phyloP scores from a whole-genome alignment of 108 stramenopile species.

The Pseudonitzschia delicatissima region DNA sequence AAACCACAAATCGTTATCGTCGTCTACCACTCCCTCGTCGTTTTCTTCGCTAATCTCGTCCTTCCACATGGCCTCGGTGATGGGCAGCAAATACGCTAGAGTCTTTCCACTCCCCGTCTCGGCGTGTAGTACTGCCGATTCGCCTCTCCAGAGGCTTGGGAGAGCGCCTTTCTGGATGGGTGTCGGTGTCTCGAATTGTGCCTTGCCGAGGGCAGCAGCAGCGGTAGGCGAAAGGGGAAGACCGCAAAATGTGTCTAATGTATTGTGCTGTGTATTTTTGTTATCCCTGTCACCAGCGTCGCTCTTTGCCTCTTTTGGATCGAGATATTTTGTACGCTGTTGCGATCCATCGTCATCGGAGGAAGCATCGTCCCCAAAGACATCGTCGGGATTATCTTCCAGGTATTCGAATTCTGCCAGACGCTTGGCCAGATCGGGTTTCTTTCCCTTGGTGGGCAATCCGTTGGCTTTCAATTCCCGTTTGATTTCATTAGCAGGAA shows the following conservation, averaged over 20 bases:
- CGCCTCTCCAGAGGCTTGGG: conserved; percentile 41
- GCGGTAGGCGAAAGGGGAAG: conserved; percentile 60
- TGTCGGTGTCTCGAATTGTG: conserved; percentile 59
- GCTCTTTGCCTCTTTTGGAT: neutral
- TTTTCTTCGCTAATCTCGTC: conserved; percentile 18
- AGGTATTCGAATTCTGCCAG: conserved; percentile 58
- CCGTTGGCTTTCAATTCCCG: conserved; percentile 48
- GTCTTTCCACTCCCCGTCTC: conserved; percentile 86
- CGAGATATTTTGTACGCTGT: conserved; percentile 1
- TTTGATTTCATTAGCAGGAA: conserved; percentile 68
- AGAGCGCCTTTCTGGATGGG: conserved; percentile 75
- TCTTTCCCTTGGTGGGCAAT: conserved; percentile 61
- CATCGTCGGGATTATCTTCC: neutral
- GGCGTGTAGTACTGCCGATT: conserved; percentile 74
- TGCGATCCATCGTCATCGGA: neutral
- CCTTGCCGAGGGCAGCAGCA: conserved; percentile 49
- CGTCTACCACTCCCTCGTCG: conserved; percentile 28
- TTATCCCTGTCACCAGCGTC: neutral
- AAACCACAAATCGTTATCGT: conserved; percentile 22
- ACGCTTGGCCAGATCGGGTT: conserved; percentile 74
- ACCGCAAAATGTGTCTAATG: conserved; percentile 52
- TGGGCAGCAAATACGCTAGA: conserved; percentile 77
- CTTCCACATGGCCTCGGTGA: conserved; percentile 78
- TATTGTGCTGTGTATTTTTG: neutral
- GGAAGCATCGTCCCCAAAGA: conserved; percentile 14